Evolutionary conservation across 805 yeast genomes (phyloP), one percentile per base, ranked within the genome.

Genomic region (Metschnikowia proteae): DNA sequence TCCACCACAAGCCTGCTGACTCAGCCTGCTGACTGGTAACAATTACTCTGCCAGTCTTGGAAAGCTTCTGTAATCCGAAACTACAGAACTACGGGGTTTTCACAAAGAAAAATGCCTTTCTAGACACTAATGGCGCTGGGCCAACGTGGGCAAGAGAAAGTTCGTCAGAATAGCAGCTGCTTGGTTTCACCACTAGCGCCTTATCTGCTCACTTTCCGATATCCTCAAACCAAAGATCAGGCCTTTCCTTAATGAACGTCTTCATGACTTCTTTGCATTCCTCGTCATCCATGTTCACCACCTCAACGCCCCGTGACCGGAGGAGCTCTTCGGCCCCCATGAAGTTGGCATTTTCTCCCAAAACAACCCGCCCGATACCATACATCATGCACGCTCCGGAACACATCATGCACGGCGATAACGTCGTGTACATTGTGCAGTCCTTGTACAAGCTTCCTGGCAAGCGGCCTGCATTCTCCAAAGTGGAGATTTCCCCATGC

Each of bases 351-450:
- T 90, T 90, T 64, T 92, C 99, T 29, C 97, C 97, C 66, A 90
- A 60, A 0, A 92, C 97, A 37, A 88, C 85, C 54, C 97, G 77
- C 60, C 84, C 83, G 57, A 92, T 78, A 36, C 96, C 96, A 69
- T 90, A 92, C 76, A 92, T 74, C 45, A 92, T 61, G 54, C 92
- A 86, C 5, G 97, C 96, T 22, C 98, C 98, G 4, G 94, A 81
- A 65, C 98, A 92, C 97, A 92, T 92, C 57, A 83, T 78, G 65
- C 98, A 92, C 3, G 98, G 97, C 6, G 96, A 87, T 56, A 92
- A 72, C 0, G 97, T 87, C 29, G 97, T 90, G 70, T 90, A 92
- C 79, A 89, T 79, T 23, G 98, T 94, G 58, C 96, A 86, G 53
- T 83, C 78, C 60, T 85, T 86, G 72, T 92, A 92, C 13, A 79